Evolutionary conservation across 306 rosid species (phyloP).

Genomic region (Pterocarpus macrocarpus): DNA sequence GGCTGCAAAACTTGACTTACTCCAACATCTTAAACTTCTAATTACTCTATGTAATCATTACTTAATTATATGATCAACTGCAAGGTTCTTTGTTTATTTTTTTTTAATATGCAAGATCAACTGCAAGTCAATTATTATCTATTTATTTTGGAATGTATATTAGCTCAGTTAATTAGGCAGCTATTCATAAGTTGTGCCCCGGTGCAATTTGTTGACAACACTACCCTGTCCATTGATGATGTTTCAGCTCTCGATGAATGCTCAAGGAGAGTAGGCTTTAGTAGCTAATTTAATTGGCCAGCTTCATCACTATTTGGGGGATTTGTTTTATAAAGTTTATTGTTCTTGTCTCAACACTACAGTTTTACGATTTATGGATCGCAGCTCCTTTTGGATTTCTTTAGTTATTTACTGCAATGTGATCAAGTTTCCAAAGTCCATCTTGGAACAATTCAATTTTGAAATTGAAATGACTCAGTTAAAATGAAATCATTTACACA

Average conservation of each 20-base stretch:
- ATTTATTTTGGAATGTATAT: conserved; percentile 42
- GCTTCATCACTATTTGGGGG: background rate
- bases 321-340: background rate
- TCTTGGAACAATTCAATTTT: background rate
- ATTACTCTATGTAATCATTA: background rate
- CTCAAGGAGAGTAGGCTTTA: background rate
- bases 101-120: too few species aligned
- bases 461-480: background rate
- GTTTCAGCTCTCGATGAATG: background rate
- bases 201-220: background rate
- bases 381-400: background rate
- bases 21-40: conserved; percentile 70
- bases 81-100: too few species aligned
- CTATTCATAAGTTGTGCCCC: background rate
- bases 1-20: conserved; percentile 73
- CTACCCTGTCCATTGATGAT: background rate
- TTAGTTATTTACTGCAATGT: background rate
- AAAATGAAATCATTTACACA: background rate
- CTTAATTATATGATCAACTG: too few species aligned
- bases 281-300: background rate
- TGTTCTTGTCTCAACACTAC: background rate
- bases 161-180: conserved; percentile 1
- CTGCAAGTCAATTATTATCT: too few species aligned
- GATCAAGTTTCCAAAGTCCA: background rate
- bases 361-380: background rate